Evolutionary conservation across 441 rosid genomes (phyloP).

Genomic region (Geranium incanum): DNA sequence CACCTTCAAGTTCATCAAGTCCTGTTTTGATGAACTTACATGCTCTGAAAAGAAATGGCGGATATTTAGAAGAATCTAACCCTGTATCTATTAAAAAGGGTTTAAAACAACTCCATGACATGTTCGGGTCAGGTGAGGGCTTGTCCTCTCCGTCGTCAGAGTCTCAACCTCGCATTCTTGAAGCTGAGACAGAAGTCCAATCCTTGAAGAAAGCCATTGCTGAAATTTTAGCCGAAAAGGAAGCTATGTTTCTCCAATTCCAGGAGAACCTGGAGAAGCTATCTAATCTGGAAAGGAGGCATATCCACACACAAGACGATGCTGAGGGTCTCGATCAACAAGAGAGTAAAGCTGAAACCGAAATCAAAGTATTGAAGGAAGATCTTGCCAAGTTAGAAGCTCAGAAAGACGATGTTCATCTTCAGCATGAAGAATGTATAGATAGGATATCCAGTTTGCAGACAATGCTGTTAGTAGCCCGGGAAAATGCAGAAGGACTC

Average conservation of each 20-base stretch:
- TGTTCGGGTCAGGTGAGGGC: conserved; percentile 19
- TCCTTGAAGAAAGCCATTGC: conserved; percentile 39
- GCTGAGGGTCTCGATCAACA: conserved; percentile 43
- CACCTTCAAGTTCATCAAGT: conserved; percentile 33
- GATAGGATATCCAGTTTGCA: conserved; percentile 44
- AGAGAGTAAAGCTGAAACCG: conserved; percentile 55
- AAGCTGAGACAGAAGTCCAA: conserved; percentile 43
- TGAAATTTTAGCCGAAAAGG: conserved; percentile 49
- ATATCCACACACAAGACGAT: conserved; percentile 36
- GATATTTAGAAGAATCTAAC: conserved; percentile 30
- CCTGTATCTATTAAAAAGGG: conserved; percentile 38
- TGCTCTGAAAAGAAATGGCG: conserved; percentile 24
- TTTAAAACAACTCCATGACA: conserved; percentile 35
- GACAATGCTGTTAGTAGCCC: conserved; percentile 26
- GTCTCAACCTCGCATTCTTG: conserved; percentile 26
- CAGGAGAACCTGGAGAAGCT: conserved; percentile 43
- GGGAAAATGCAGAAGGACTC: conserved; percentile 32
- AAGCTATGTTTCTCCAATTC: conserved; percentile 38
- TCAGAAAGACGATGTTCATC: conserved; percentile 45
- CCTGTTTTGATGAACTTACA: conserved; percentile 16
- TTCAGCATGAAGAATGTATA: conserved; percentile 41
- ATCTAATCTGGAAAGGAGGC: conserved; percentile 43
- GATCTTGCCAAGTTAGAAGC: conserved; percentile 41
- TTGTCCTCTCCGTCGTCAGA: conserved; percentile 11
- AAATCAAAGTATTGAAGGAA: conserved; percentile 44